Evolutionary conservation across 2,329 filamentous ascomycete genomes (phyloP), one percentile per base, ranked within the genome.

Genomic region (Trichoderma sp.): DNA sequence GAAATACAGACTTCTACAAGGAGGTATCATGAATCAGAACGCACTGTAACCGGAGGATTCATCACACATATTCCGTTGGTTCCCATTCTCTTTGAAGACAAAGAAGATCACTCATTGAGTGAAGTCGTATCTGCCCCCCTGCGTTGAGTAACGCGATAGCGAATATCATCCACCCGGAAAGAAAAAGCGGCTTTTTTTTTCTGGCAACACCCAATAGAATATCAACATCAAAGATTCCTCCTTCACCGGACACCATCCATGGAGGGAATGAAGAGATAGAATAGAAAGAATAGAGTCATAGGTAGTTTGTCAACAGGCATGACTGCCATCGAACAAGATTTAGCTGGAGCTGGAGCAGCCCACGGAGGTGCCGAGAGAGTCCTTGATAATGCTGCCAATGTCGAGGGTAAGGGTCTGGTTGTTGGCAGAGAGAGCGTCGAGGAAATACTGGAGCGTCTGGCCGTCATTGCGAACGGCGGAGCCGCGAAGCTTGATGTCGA

Each of bases 401-500:
- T 87, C 76, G 67, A 90, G 80, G 28, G 80, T 72, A 56, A 88
- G 74, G 48, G 79, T 81, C 72, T 84, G 78, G 67, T 83, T 83
- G 66, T 77, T 79, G 51, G 79, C 76, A 66, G 76, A 78, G 28
- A 90, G 80, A 24, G 85, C 84, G 19, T 82, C 77, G 66, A 81
- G 78, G 67, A 85, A 87, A 75, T 88, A 89, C 44, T 75, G 73
- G 60, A 90, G 75, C 52, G 79, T 74, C 72, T 86, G 72, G 66
- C 82, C 84, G 67, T 81, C 66, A 73, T 83, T 82, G 51, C 77
- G 69, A 66, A 86, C 86, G 34, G 78, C 76, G 63, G 81, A 79
- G 60, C 86, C 86, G 7, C 78, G 73, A 64, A 89, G 80, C 63
- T 81, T 72, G 69, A 90, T 79, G 52, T 85, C 82, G 1, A 90